These are phyloP conservation scores for Brettanomyces custersianus DNA, from an alignment of 805 yeast species.

Conservation along the genomic window DNA sequence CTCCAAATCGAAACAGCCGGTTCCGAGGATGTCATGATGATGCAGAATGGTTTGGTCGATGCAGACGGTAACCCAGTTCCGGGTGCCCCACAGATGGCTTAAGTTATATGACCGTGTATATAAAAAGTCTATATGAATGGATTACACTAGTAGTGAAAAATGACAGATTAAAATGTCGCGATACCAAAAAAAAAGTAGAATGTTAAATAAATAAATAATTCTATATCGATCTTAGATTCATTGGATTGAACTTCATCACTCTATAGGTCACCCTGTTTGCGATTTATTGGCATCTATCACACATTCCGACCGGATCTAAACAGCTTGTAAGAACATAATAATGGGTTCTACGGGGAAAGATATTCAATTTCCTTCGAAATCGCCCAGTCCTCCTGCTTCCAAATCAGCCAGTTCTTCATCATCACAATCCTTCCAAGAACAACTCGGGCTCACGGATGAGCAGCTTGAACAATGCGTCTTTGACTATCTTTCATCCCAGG, in stretches of 20 bases:
- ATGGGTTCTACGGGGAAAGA: too few relatives aligned
- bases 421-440: neutral
- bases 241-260: too few relatives aligned
- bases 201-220: too few relatives aligned
- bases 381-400: neutral
- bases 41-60: conserved; percentile 81
- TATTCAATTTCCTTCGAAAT: neutral
- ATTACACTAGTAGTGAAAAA: too few relatives aligned
- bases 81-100: conserved; percentile 47
- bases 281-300: too few relatives aligned
- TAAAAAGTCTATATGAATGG: too few relatives aligned
- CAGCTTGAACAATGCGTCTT: neutral
- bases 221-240: too few relatives aligned
- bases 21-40: conserved; percentile 82
- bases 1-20: conserved; percentile 94
- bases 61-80: conserved; percentile 81
- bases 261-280: too few relatives aligned
- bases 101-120: neutral
- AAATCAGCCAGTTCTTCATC: neutral
- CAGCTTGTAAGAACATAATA: too few relatives aligned
- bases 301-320: too few relatives aligned
- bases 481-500: neutral
- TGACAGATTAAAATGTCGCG: too few relatives aligned
- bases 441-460: neutral
- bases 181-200: too few relatives aligned